phyloP scores from a whole-genome alignment of 441 rosid genomes.

The Geranium incanum region DNA sequence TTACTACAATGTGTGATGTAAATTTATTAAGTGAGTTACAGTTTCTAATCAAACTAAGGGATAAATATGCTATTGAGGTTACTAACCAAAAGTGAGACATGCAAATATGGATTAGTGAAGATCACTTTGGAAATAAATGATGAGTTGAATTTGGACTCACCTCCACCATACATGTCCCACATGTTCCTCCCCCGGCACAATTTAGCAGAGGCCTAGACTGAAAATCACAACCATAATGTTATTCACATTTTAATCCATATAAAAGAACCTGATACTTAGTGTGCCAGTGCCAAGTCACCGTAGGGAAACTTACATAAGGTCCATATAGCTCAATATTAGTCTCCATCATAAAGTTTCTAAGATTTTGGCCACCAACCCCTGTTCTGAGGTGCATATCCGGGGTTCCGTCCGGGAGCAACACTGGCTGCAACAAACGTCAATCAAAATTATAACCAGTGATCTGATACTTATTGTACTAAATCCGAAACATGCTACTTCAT shows the following conservation, averaged over 20 bases:
- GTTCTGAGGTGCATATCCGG: conserved; percentile 71
- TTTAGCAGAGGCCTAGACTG: conserved; percentile 63
- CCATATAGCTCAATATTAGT: conserved; percentile 71
- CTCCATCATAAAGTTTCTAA: conserved; percentile 80
- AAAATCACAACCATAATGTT: background rate
- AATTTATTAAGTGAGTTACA: background rate
- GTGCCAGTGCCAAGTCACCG: too few species aligned
- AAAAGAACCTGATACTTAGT: background rate
- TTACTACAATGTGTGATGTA: background rate
- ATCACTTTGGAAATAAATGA: background rate
- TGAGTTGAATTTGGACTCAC: conserved; percentile 24
- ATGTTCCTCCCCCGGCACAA: conserved; percentile 89
- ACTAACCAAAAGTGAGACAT: too few species aligned
- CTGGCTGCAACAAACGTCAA: conserved; percentile 39
- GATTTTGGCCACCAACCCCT: conserved; percentile 72
- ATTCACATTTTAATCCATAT: background rate
- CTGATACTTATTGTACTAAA: too few species aligned
- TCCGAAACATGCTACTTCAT: too few species aligned
- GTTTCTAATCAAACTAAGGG: background rate
- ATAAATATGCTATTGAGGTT: too few species aligned
- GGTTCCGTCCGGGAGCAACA: conserved; percentile 75
- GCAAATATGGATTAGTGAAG: too few species aligned
- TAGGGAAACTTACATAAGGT: conserved; percentile 55
- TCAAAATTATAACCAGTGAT: too few species aligned
- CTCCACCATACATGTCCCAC: conserved; percentile 89